Base-by-base conservation (phyloP, 192 early-diverging fungal species). In the Allomyces macrogynus region DNA sequence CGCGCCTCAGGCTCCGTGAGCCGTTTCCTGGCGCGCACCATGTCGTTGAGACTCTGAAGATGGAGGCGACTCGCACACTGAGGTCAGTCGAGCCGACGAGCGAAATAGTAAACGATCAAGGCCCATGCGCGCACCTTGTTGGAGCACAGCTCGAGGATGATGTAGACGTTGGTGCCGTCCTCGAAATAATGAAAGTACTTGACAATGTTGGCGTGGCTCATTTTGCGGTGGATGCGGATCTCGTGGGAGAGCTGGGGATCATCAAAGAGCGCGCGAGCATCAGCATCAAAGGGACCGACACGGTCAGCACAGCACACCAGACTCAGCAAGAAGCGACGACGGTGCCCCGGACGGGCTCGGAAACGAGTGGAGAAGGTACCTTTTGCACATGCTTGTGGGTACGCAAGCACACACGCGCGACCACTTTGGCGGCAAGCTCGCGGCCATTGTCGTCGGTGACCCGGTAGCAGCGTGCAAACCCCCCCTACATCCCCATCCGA, bases 61-160 rank as follows among this genome's bases (percentile, higher is more conserved):
- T 40, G n/a, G n/a, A n/a, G n/a, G n/a, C 49, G 49, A 57, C 5
- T 57, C 12, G 5, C 49, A 3, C 12, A 57, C 16, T 1, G 3
- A 5, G 90, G 71, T 44, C 16, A 16, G 4, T 43, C 18, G 32
- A 40, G 42, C 16, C 61, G 62, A 63, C 8, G 25, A 10, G 26
- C 60, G 22, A 49, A 20, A 49, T 4, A 60, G 32, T 12, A n/a
- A 57, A 7, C 20, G n/a, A 43, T 42, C 12, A 61, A 1, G 54
- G 63, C 57, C 23, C 26, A 5, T 42, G 24, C 44, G 26, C 23
- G 20, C 32, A 8, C 5, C 72, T 80, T 81, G 70, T 87, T 92
- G 43, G 86, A 85, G 73, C 95, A 99, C 23, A 93, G 74, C 74
- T 99, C 95, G 71, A 99, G 71, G 16, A 95, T 75, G 67, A 99